Conservation (phyloP, 2,329 filamentous ascomycete species). For the Fusarium setosum region DNA sequence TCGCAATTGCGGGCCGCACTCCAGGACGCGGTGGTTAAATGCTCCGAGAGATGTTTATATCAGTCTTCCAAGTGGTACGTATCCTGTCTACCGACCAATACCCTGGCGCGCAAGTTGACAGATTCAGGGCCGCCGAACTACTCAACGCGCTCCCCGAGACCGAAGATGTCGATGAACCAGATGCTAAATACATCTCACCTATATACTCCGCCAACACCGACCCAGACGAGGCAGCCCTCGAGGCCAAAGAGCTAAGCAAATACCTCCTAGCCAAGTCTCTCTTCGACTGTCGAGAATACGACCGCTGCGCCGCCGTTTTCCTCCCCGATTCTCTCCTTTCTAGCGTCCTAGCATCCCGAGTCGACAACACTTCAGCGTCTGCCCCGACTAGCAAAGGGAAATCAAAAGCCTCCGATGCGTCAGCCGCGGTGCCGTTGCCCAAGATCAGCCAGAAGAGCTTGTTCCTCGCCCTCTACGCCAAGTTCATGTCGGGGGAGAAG, state of each 20-base stretch:
- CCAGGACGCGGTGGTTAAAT: constrained; percentile 88
- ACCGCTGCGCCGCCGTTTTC: constrained; percentile 91
- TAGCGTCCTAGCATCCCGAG: constrained; percentile 67
- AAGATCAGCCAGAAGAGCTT: constrained; percentile 88
- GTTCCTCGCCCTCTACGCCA: constrained; percentile 92
- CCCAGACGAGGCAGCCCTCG: constrained; percentile 78
- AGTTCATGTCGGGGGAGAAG: constrained; percentile 94
- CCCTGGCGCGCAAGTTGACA: constrained; percentile 24
- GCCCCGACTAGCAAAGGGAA: constrained; percentile 72
- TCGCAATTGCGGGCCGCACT: constrained; percentile 78
- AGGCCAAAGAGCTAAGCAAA: constrained; percentile 81
- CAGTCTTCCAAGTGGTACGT: constrained; percentile 94
- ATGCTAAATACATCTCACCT: constrained; percentile 56
- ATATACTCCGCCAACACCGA: constrained; percentile 70
- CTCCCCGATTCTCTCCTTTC: constrained; percentile 83
- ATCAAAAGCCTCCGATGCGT: constrained; percentile 46
- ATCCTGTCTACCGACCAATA: not conserved
- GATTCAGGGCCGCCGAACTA: constrained; percentile 89
- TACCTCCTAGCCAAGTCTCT: constrained; percentile 93
- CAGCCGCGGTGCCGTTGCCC: constrained; percentile 54
- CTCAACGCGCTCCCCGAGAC: constrained; percentile 81
- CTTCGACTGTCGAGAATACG: constrained; percentile 95
- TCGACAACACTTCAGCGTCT: constrained; percentile 49
- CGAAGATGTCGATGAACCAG: constrained; percentile 64
- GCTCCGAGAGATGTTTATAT: constrained; percentile 94